A percentile compares a stretch with the other conserved stretches of the same genome.
Evolutionary conservation across 306 rosid genomes (phyloP).

Genomic region (Cicer cuneatum): DNA sequence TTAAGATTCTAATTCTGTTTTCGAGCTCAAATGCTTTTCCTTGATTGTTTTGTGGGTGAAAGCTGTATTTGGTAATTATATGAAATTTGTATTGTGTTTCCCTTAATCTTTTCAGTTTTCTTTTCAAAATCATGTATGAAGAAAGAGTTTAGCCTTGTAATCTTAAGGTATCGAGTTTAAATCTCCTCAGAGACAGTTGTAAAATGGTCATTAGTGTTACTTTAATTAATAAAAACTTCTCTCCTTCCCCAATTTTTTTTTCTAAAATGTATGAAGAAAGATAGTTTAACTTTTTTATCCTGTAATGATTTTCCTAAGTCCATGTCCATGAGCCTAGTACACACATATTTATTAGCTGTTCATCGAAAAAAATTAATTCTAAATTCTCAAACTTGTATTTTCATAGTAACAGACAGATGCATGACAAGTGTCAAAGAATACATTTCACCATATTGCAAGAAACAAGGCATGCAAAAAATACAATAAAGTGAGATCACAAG

Average conservation of each 20-base stretch:
- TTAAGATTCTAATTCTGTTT: slow-evolving; percentile 28
- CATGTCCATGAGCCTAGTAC: not conserved
- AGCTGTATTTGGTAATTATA: not conserved
- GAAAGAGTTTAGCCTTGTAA: not conserved
- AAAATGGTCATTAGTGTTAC: no score
- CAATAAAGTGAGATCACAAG: slow-evolving; percentile 24
- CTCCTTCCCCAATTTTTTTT: not conserved
- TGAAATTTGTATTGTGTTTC: not conserved
- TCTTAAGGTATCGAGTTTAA: no score
- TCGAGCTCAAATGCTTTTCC: not conserved
- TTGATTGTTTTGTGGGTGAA: not conserved
- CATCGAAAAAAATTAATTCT: not conserved
- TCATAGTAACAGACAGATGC: not conserved
- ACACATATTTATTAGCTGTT: slow-evolving; percentile 2
- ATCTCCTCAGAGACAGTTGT: no score
- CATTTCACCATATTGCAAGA: slow-evolving; percentile 1
- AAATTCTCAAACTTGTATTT: not conserved
- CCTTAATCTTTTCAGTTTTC: not conserved
- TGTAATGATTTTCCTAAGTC: not conserved
- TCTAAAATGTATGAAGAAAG: not conserved
- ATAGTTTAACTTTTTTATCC: not conserved
- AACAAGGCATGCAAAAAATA: not conserved
- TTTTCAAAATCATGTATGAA: not conserved
- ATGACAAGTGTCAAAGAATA: slow-evolving; percentile 10
- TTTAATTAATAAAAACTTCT: no score